Conservation (phyloP, 305 asterid genomes). For the Plantago lanceolata region DNA sequence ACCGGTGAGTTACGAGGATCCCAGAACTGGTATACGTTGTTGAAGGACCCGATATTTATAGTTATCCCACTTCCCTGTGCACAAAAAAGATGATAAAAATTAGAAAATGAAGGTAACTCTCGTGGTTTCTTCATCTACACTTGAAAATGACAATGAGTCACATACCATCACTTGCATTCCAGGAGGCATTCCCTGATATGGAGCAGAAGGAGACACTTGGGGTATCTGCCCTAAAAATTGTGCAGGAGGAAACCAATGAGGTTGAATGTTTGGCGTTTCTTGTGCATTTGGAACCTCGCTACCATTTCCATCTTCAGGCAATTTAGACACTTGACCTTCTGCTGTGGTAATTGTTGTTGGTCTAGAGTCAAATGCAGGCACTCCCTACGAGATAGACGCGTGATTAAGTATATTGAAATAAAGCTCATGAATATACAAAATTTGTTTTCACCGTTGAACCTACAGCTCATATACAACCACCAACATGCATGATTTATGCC, state of each 20-base stretch:
- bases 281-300: slow-evolving; percentile 4
- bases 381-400: background rate
- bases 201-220: background rate
- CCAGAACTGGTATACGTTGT: background rate
- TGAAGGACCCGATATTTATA: slow-evolving; percentile 10
- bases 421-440: background rate
- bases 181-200: slow-evolving; percentile 7
- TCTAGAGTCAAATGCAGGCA: background rate
- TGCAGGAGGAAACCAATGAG: slow-evolving; percentile 2
- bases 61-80: background rate
- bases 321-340: background rate
- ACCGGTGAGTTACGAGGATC: background rate
- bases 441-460: background rate
- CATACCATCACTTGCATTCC: slow-evolving; percentile 12
- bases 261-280: background rate
- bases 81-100: background rate
- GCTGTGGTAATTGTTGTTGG: background rate
- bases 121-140: background rate
- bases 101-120: background rate
- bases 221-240: background rate
- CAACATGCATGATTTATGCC: too few relatives aligned
- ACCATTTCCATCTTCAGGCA: background rate
- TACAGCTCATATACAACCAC: too few relatives aligned
- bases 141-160: background rate
- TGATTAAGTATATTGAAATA: background rate